Percentiles rank a stretch among this genome's conserved stretches.
phyloP scores from a whole-genome alignment of 2,329 filamentous ascomycete genomes.

The Monascus ruber region DNA sequence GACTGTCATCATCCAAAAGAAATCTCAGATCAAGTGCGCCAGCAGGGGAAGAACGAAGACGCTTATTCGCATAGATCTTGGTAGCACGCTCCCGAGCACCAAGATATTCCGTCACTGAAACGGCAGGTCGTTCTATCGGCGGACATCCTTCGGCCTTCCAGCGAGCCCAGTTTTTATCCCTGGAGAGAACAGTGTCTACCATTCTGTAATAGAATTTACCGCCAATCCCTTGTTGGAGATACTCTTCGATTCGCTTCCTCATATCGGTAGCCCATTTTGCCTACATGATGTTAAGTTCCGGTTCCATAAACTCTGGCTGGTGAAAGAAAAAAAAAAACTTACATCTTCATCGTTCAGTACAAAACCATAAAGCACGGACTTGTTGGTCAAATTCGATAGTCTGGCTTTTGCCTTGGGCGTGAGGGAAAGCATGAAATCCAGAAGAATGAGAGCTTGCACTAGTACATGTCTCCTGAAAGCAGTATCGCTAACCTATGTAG shows the following conservation, averaged over 20 bases:
- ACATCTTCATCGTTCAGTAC: slow-evolving; percentile 73
- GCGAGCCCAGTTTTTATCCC: slow-evolving; percentile 97
- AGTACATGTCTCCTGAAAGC: slow-evolving; percentile 90
- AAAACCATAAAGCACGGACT: slow-evolving; percentile 77
- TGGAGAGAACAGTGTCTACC: slow-evolving; percentile 87
- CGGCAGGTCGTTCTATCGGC: slow-evolving; percentile 64
- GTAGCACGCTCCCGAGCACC: slow-evolving; percentile 56
- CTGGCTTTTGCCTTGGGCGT: slow-evolving; percentile 73
- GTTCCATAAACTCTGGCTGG: slow-evolving; percentile 1
- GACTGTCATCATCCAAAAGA: slow-evolving; percentile 55
- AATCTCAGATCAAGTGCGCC: slow-evolving; percentile 69
- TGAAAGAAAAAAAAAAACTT: slow-evolving; percentile 17
- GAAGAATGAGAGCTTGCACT: slow-evolving; percentile 85
- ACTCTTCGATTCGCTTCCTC: slow-evolving; percentile 67
- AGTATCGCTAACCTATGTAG: slow-evolving; percentile 67
- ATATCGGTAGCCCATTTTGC: slow-evolving; percentile 74
- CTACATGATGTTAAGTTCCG: slow-evolving; percentile 30
- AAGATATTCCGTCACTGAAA: slow-evolving; percentile 58
- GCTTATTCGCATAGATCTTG: slow-evolving; percentile 58
- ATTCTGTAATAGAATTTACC: slow-evolving; percentile 92
- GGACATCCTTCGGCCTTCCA: slow-evolving; percentile 97
- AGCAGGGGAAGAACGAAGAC: slow-evolving; percentile 56
- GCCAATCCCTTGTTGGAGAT: slow-evolving; percentile 68
- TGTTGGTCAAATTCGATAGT: slow-evolving; percentile 63
- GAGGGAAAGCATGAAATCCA: slow-evolving; percentile 90